These are phyloP conservation scores for Chalciporus pseudorubinellus DNA, from an alignment of 768 basidiomycete species.

Conservation along the genomic window DNA sequence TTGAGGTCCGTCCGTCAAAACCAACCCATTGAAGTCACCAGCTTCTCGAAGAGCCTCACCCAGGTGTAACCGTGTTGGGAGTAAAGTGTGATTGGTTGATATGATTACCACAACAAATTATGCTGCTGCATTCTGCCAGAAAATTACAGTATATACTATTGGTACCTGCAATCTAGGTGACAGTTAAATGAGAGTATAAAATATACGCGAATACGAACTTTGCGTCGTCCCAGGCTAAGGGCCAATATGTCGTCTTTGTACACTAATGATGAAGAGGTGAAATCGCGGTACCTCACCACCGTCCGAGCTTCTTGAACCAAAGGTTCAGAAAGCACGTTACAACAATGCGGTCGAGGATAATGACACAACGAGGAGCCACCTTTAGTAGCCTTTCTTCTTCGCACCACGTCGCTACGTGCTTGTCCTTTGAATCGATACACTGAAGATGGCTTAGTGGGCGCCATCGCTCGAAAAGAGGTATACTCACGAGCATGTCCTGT, in stretches of 20 bases:
- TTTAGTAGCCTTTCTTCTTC: conserved; percentile 37
- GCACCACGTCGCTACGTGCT: conserved; percentile 47
- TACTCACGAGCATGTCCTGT: conserved; percentile 45
- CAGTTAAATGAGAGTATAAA: conserved; percentile 19
- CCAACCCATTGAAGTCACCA: no score
- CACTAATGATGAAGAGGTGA: conserved; percentile 1
- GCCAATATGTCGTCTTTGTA: conserved; percentile 7
- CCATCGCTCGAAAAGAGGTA: background rate
- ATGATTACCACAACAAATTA: background rate
- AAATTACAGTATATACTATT: background rate
- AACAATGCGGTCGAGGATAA: conserved; percentile 48
- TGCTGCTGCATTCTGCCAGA: background rate
- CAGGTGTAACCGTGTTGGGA: no score
- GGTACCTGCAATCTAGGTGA: background rate
- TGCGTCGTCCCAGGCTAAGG: no score
- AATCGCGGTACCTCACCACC: conserved; percentile 36
- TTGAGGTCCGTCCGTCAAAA: no score
- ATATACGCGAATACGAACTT: conserved; percentile 17
- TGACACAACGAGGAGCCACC: conserved; percentile 40
- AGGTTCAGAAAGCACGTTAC: conserved; percentile 53
- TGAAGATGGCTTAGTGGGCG: conserved; percentile 20
- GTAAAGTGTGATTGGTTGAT: no score
- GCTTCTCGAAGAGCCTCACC: no score
- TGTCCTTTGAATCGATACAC: conserved; percentile 51
- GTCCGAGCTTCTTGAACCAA: conserved; percentile 45